Evolutionary conservation across 352 stramenopile genomes (phyloP).

Genomic region (Aphanomyces invadans): DNA sequence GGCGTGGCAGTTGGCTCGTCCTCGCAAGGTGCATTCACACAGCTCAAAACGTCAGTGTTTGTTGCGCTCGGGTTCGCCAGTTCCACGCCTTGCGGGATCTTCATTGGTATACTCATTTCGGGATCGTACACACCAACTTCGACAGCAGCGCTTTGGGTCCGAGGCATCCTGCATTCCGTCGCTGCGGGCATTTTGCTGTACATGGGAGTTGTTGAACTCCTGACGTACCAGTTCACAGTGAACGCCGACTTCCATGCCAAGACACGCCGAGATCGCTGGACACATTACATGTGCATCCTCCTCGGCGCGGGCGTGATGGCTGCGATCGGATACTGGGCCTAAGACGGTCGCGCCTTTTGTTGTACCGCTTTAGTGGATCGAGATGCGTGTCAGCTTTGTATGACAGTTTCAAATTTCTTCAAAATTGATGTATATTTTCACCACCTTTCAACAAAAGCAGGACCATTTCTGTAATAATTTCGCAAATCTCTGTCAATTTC

Average conservation of each 20-base stretch:
- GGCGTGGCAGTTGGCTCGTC: slow-evolving; percentile 48
- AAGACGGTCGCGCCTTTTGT: neutral
- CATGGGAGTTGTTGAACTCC: slow-evolving; percentile 50
- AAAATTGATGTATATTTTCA: too few relatives aligned
- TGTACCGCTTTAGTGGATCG: too few relatives aligned
- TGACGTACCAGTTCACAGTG: slow-evolving; percentile 66
- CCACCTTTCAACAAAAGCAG: neutral
- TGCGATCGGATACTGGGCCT: neutral
- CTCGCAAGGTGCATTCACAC: slow-evolving; percentile 37
- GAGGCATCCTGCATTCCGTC: slow-evolving; percentile 55
- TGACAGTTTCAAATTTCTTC: too few relatives aligned
- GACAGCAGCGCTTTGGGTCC: slow-evolving; percentile 41
- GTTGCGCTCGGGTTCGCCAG: slow-evolving; percentile 46
- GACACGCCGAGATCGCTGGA: neutral
- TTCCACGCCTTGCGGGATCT: slow-evolving; percentile 46
- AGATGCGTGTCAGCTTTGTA: too few relatives aligned
- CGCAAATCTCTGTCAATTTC: too few relatives aligned
- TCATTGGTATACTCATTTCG: slow-evolving; percentile 50
- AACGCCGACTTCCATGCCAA: slow-evolving; percentile 42
- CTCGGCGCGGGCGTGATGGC: neutral
- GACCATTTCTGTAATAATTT: neutral
- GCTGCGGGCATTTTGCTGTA: slow-evolving; percentile 64
- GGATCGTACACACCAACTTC: slow-evolving; percentile 46
- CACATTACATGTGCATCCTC: neutral
- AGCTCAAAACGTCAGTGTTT: slow-evolving; percentile 34